Conservation (phyloP, 495 filamentous ascomycete genomes). For the Collariella sp. region DNA sequence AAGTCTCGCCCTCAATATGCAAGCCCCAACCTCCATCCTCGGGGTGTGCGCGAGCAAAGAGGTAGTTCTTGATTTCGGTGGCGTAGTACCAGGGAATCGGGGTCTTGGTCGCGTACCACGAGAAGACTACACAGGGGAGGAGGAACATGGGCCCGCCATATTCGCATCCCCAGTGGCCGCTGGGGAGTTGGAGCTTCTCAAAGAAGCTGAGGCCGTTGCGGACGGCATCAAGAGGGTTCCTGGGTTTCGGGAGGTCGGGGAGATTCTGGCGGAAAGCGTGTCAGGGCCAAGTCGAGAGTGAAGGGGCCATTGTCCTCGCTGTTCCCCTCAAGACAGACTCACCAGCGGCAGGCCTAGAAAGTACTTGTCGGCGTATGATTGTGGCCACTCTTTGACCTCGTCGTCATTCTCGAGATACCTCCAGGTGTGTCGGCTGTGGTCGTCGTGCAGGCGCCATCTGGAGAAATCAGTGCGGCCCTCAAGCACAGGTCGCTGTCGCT, state of each 20-base stretch:
- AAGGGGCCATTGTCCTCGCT: not conserved
- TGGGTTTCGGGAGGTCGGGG: slow-evolving; percentile 59
- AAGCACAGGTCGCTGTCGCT: slow-evolving; percentile 27
- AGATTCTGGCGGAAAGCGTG: slow-evolving; percentile 46
- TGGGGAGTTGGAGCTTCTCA: slow-evolving; percentile 75
- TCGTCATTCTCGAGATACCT: slow-evolving; percentile 78
- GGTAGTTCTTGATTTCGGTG: slow-evolving; percentile 87
- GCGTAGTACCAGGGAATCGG: slow-evolving; percentile 72
- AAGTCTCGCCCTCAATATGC: slow-evolving; percentile 91
- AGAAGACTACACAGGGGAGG: slow-evolving; percentile 72
- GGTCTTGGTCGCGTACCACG: slow-evolving; percentile 88
- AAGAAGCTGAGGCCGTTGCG: slow-evolving; percentile 84
- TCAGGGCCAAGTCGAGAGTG: not conserved
- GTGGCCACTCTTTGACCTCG: slow-evolving; percentile 69
- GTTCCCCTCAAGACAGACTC: slow-evolving; percentile 8
- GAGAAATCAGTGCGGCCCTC: slow-evolving; percentile 59
- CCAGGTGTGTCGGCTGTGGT: slow-evolving; percentile 84
- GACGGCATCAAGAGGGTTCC: slow-evolving; percentile 65
- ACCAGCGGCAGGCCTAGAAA: slow-evolving; percentile 58
- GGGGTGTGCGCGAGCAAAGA: slow-evolving; percentile 77
- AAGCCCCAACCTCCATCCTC: slow-evolving; percentile 94
- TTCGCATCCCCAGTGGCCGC: slow-evolving; percentile 93
- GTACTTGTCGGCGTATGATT: slow-evolving; percentile 75
- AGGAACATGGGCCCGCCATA: slow-evolving; percentile 90
- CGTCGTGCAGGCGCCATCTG: slow-evolving; percentile 78